Evolutionary conservation across 2,329 filamentous ascomycete genomes (phyloP).

Genomic region (Ophidiomyces ophidiicola): DNA sequence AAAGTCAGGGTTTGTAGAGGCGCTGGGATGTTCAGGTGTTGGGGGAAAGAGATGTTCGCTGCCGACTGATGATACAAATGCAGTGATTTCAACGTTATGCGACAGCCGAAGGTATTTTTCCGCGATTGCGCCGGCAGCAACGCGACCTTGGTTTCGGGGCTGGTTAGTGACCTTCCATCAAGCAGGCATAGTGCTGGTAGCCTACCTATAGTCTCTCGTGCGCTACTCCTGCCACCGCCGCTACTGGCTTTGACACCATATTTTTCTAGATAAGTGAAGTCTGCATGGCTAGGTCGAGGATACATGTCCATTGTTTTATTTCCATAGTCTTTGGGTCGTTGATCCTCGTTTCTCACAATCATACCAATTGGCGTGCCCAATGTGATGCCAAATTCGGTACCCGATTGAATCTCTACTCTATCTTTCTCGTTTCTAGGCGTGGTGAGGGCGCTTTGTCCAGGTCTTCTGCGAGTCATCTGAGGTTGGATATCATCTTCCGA

Average conservation of each 20-base stretch:
- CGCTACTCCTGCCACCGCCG: constrained; percentile 79
- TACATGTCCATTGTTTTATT: constrained; percentile 80
- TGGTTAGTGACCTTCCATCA: not conserved
- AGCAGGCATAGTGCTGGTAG: constrained; percentile 1
- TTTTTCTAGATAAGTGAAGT: constrained; percentile 95
- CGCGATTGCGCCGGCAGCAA: constrained; percentile 81
- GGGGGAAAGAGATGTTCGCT: constrained; percentile 64
- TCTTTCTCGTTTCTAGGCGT: constrained; percentile 92
- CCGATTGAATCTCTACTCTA: constrained; percentile 79
- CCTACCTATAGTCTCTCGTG: constrained; percentile 82
- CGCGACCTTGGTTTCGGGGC: constrained; percentile 45
- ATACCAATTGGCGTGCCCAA: constrained; percentile 84
- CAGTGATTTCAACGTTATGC: constrained; percentile 80
- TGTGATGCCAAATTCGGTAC: constrained; percentile 79
- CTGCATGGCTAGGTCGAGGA: constrained; percentile 83
- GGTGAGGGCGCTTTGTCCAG: constrained; percentile 78
- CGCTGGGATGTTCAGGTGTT: constrained; percentile 53
- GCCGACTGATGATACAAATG: constrained; percentile 79
- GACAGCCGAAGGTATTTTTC: constrained; percentile 79
- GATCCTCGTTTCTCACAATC: constrained; percentile 81
- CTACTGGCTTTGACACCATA: constrained; percentile 88
- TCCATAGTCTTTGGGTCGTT: constrained; percentile 83
- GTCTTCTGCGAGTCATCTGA: constrained; percentile 80
- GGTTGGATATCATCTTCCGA: constrained; percentile 83
- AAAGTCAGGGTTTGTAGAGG: constrained; percentile 66